These are phyloP conservation scores for Helminthosporium solani DNA, from an alignment of 2,329 filamentous ascomycete species.

Conservation along the genomic window DNA sequence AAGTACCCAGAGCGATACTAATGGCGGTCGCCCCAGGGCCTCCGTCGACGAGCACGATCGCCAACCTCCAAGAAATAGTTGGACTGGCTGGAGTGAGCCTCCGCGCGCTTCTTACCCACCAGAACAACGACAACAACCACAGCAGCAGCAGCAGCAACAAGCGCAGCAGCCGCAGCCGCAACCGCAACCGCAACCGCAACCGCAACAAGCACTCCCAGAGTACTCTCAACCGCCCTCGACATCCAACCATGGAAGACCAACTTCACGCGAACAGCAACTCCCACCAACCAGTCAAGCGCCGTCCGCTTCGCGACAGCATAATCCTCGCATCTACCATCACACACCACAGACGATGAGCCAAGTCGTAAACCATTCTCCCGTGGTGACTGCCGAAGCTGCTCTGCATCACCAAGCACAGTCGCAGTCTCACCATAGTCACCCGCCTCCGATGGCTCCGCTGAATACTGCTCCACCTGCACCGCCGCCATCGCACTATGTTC, in stretches of 20 bases:
- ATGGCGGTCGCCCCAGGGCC: slow-evolving; percentile 50
- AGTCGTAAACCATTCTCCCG: slow-evolving; percentile 21
- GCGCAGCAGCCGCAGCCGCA: no score
- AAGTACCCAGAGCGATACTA: slow-evolving; percentile 27
- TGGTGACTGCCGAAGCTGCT: slow-evolving; percentile 45
- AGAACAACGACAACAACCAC: slow-evolving; percentile 15
- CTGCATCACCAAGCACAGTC: slow-evolving; percentile 33
- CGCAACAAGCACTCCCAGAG: slow-evolving; percentile 14
- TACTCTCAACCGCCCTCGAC: slow-evolving; percentile 20
- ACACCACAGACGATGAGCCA: slow-evolving; percentile 33
- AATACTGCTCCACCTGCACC: slow-evolving; percentile 22
- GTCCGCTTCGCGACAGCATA: slow-evolving; percentile 27
- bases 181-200: no score
- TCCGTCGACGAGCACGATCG: slow-evolving; percentile 49
- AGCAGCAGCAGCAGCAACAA: background rate
- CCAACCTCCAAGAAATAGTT: slow-evolving; percentile 22
- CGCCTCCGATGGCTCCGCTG: slow-evolving; percentile 19
- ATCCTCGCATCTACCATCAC: slow-evolving; percentile 34
- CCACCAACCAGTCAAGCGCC: slow-evolving; percentile 17
- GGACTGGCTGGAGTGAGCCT: slow-evolving; percentile 26
- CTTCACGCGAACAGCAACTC: slow-evolving; percentile 26
- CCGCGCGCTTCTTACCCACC: slow-evolving; percentile 24
- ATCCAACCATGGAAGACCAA: slow-evolving; percentile 20
- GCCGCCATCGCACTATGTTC: slow-evolving; percentile 25
- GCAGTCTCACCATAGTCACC: slow-evolving; percentile 26